A percentile compares a stretch with the other conserved stretches of the same genome.
phyloP scores from a whole-genome alignment of 768 basidiomycete species.

The Amanita pseudoporphyria region DNA sequence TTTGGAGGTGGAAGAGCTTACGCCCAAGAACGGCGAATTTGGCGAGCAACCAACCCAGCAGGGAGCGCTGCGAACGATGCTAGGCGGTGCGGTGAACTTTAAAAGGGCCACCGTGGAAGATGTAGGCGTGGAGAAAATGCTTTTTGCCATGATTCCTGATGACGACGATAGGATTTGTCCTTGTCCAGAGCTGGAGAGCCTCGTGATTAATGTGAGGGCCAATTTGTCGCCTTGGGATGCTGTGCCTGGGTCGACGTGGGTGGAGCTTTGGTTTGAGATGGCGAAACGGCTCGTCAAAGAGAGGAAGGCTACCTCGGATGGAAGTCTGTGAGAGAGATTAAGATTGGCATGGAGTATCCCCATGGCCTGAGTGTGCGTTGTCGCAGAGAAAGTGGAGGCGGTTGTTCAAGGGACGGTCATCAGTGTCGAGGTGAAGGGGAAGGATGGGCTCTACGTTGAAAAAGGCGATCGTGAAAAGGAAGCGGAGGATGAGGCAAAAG shows the following conservation, averaged over 20 bases:
- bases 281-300: neutral
- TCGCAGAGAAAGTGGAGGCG: too few relatives aligned
- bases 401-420: too few relatives aligned
- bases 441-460: neutral
- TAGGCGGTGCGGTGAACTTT: neutral
- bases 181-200: neutral
- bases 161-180: too few relatives aligned
- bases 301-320: neutral
- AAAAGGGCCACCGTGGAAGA: neutral
- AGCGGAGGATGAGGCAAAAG: neutral
- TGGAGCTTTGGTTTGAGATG: too few relatives aligned
- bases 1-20: neutral
- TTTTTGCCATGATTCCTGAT: too few relatives aligned
- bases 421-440: too few relatives aligned
- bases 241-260: too few relatives aligned
- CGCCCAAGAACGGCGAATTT: neutral
- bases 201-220: neutral
- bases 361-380: neutral
- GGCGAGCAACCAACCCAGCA: neutral
- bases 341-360: neutral
- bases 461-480: neutral
- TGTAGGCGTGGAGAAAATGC: too few relatives aligned
- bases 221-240: too few relatives aligned
- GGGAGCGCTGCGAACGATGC: neutral
- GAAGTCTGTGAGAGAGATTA: neutral